A percentile compares a stretch with the other conserved stretches of the same genome.
Evolutionary conservation across 2,329 filamentous ascomycete species (phyloP).

Genomic region (Cytospora paraplurivora): DNA sequence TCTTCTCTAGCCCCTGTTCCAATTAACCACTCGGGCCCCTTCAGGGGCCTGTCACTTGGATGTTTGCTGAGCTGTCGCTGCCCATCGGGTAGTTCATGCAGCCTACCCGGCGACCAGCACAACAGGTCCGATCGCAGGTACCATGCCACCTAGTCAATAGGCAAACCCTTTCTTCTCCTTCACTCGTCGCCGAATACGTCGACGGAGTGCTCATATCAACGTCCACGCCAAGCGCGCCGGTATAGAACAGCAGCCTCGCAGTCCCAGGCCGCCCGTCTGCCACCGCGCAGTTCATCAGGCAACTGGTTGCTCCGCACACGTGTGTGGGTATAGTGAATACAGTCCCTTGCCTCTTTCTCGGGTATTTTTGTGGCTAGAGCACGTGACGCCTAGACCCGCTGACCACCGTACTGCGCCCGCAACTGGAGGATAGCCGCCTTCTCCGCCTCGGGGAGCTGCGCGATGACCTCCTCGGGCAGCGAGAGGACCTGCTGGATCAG

Average conservation of each 20-base stretch:
- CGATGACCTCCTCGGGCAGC: conserved; percentile 78
- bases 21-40: not conserved
- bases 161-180: not conserved
- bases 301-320: not conserved
- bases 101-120: not conserved
- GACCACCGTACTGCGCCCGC: conserved; percentile 49
- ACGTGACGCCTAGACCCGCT: conserved; percentile 10
- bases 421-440: conserved; percentile 78
- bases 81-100: not conserved
- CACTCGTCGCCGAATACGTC: not conserved
- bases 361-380: not conserved
- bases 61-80: not conserved
- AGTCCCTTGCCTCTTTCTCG: too few relatives aligned
- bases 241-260: not conserved
- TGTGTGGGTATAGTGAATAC: not conserved
- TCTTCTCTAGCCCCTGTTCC: not conserved
- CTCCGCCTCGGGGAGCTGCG: conserved; percentile 74
- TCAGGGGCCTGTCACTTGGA: not conserved
- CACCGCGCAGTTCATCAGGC: not conserved
- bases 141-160: not conserved
- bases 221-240: not conserved
- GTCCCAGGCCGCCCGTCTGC: not conserved
- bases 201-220: not conserved
- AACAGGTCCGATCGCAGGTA: not conserved
- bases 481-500: conserved; percentile 80